These are phyloP conservation scores for Cucumis melo DNA, from an alignment of 306 rosid genomes.

Conservation along the genomic window DNA sequence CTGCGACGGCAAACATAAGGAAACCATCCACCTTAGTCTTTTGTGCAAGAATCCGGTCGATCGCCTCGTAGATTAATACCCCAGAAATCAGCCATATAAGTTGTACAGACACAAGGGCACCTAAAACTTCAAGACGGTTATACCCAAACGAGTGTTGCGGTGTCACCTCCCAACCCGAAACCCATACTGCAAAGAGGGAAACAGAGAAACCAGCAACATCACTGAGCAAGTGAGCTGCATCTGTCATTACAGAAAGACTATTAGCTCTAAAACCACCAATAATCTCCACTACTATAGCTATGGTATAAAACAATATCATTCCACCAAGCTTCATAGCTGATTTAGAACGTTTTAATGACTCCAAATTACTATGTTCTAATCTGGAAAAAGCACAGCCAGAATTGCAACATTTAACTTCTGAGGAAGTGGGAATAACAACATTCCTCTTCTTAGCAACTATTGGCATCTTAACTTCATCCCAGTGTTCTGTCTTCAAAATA, in stretches of 20 bases:
- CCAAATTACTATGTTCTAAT: slow-evolving; percentile 25
- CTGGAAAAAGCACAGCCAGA: slow-evolving; percentile 47
- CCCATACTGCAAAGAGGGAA: slow-evolving; percentile 77
- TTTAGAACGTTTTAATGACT: slow-evolving; percentile 38
- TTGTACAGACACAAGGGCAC: slow-evolving; percentile 80
- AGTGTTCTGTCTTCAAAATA: slow-evolving; percentile 18
- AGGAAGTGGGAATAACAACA: slow-evolving; percentile 13
- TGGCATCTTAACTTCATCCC: slow-evolving; percentile 33
- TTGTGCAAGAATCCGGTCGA: slow-evolving; percentile 32
- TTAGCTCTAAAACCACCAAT: slow-evolving; percentile 79
- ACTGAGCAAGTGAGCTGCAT: slow-evolving; percentile 86
- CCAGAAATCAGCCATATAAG: slow-evolving; percentile 82
- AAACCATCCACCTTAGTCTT: slow-evolving; percentile 42
- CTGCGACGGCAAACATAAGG: slow-evolving; percentile 76
- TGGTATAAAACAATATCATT: slow-evolving; percentile 41
- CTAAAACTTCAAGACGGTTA: slow-evolving; percentile 76
- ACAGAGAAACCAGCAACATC: slow-evolving; percentile 66
- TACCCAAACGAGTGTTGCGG: slow-evolving; percentile 65
- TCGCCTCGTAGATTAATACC: slow-evolving; percentile 60
- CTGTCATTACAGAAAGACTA: slow-evolving; percentile 70
- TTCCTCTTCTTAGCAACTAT: slow-evolving; percentile 16
- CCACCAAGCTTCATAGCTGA: slow-evolving; percentile 51
- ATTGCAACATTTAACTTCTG: slow-evolving; percentile 17
- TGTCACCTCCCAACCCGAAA: slow-evolving; percentile 81
- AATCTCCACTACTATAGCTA: slow-evolving; percentile 59